phyloP scores from a whole-genome alignment of 2,329 filamentous ascomycete species.

The Chrysoporthe cubensis region DNA sequence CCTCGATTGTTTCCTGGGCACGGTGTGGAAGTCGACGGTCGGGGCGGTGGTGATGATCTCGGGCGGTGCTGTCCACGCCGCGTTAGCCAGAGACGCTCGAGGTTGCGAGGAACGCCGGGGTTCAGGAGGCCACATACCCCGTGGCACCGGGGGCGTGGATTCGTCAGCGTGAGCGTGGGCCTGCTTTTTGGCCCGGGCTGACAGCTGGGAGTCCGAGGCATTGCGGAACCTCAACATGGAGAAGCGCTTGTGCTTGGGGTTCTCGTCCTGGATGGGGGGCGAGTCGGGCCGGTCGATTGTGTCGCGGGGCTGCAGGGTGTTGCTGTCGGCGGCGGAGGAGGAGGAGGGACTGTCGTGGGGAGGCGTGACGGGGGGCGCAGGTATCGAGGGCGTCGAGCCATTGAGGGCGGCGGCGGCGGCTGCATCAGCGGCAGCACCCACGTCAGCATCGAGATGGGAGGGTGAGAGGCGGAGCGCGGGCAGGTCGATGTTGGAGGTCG shows the following conservation, averaged over 20 bases:
- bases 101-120: neutral
- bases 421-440: constrained; percentile 26
- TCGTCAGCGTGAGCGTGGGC: constrained; percentile 48
- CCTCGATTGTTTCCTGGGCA: constrained; percentile 60
- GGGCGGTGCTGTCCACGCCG: constrained; percentile 50
- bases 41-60: constrained; percentile 92
- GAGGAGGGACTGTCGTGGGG: constrained; percentile 36
- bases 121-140: constrained; percentile 48
- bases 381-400: constrained; percentile 32
- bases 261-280: constrained; percentile 59
- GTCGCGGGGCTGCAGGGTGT: constrained; percentile 33
- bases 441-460: constrained; percentile 34
- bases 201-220: constrained; percentile 90
- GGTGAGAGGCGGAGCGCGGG: constrained; percentile 27
- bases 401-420: constrained; percentile 31
- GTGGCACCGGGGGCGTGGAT: constrained; percentile 59
- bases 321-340: constrained; percentile 22
- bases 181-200: constrained; percentile 73
- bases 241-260: constrained; percentile 62
- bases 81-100: constrained; percentile 31
- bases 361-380: constrained; percentile 38
- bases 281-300: constrained; percentile 46
- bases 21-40: constrained; percentile 63
- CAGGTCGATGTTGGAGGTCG: constrained; percentile 25
- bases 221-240: constrained; percentile 83